Conservation (phyloP, 2,329 filamentous ascomycete genomes). For the Clonostachys rhizophaga region DNA sequence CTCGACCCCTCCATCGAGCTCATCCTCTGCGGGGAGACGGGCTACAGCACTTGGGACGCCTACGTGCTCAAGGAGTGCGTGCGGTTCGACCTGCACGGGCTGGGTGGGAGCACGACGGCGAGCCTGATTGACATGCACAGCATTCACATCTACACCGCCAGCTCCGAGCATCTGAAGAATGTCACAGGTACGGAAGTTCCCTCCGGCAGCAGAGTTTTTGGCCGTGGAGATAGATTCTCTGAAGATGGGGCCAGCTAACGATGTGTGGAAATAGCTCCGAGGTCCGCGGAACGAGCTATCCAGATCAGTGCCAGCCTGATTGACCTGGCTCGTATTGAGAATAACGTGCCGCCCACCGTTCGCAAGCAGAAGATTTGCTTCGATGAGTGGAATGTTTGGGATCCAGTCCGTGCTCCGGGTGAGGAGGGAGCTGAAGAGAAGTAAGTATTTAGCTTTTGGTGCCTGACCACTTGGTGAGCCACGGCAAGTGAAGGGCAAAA, state of each 20-base stretch:
- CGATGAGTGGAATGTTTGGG: slow-evolving; percentile 85
- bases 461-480: no score
- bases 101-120: slow-evolving; percentile 22
- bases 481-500: no score
- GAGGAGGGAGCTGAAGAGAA: slow-evolving; percentile 67
- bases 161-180: slow-evolving; percentile 39
- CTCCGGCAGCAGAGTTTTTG: background rate
- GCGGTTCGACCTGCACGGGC: slow-evolving; percentile 25
- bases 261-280: slow-evolving; percentile 41
- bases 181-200: slow-evolving; percentile 32
- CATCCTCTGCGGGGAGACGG: slow-evolving; percentile 70
- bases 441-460: slow-evolving; percentile 2
- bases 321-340: slow-evolving; percentile 69
- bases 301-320: slow-evolving; percentile 65
- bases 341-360: slow-evolving; percentile 53
- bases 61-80: slow-evolving; percentile 68
- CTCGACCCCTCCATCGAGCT: slow-evolving; percentile 64
- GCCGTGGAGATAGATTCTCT: background rate
- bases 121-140: slow-evolving; percentile 72
- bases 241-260: background rate
- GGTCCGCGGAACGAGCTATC: slow-evolving; percentile 69
- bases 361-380: slow-evolving; percentile 70
- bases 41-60: slow-evolving; percentile 66
- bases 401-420: slow-evolving; percentile 65
- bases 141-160: slow-evolving; percentile 75